Evolutionary conservation across 2,329 filamentous ascomycete genomes (phyloP).

Genomic region (Pochonia chlamydosporia): DNA sequence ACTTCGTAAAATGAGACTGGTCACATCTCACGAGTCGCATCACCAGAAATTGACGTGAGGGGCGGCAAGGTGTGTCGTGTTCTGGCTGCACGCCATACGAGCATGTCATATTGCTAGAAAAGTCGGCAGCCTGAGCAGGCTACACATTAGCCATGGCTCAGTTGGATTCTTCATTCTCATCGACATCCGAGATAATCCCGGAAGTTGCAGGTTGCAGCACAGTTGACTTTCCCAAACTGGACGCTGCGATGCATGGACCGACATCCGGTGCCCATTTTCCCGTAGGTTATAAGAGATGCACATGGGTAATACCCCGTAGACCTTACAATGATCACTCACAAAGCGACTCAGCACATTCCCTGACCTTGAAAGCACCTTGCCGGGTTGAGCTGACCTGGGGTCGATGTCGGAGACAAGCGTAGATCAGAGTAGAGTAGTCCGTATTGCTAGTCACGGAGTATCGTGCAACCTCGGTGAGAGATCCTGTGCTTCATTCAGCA

Average conservation of each 20-base stretch:
- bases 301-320: too few species aligned
- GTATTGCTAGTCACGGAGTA: too few species aligned
- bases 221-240: too few species aligned
- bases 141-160: not conserved
- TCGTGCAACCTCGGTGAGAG: slow-evolving; percentile 9
- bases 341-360: not conserved
- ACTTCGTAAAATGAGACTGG: not conserved
- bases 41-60: not conserved
- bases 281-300: too few species aligned
- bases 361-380: not conserved
- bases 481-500: not conserved
- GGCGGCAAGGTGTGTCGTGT: not conserved
- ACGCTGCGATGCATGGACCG: too few species aligned
- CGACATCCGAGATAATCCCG: too few species aligned
- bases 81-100: not conserved
- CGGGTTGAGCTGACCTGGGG: not conserved
- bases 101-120: not conserved
- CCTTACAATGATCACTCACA: too few species aligned
- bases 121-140: not conserved
- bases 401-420: not conserved
- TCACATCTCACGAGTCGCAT: slow-evolving; percentile 1
- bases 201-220: too few species aligned
- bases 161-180: not conserved
- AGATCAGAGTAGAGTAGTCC: too few species aligned
- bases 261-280: too few species aligned